Percentiles rank a stretch among this genome's conserved stretches.
Evolutionary conservation across 768 basidiomycete genomes (phyloP).

Genomic region (Auricularia heimuer): DNA sequence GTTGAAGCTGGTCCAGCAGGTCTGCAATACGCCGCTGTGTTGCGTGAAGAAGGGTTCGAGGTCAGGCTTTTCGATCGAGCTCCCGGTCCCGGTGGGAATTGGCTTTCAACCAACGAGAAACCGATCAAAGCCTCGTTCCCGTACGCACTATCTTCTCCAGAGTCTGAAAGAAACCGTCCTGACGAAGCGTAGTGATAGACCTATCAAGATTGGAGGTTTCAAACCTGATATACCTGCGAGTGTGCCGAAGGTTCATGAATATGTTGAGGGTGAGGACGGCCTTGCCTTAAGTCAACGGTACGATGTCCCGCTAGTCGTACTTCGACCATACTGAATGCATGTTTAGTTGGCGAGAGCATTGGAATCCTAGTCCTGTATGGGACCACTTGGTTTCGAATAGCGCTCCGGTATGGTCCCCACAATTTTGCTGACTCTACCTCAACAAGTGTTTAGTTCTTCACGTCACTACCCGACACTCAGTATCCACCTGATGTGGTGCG

Average conservation of each 20-base stretch:
- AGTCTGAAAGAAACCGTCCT: not conserved
- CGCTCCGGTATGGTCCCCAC: constrained; percentile 20
- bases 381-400: constrained; percentile 25
- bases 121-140: not conserved
- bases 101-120: not conserved
- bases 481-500: constrained; percentile 7
- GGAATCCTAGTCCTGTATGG: constrained; percentile 31
- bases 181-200: not conserved
- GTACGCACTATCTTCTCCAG: not conserved
- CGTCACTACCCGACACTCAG: constrained; percentile 4
- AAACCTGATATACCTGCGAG: not conserved
- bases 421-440: not conserved
- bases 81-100: not conserved
- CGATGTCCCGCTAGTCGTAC: not conserved
- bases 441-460: not conserved
- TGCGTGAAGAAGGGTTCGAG: not conserved
- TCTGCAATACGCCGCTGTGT: not conserved
- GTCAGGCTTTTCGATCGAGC: not conserved
- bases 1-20: constrained; percentile 1
- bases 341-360: constrained; percentile 17
- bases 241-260: not conserved
- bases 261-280: not conserved
- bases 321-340: not conserved
- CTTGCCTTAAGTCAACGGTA: not conserved
- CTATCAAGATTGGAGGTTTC: not conserved